A percentile compares a stretch with the other conserved stretches of the same genome.
These are phyloP conservation scores for Lachancea dasiensis DNA, from an alignment of 805 yeast species.

Conservation along the genomic window DNA sequence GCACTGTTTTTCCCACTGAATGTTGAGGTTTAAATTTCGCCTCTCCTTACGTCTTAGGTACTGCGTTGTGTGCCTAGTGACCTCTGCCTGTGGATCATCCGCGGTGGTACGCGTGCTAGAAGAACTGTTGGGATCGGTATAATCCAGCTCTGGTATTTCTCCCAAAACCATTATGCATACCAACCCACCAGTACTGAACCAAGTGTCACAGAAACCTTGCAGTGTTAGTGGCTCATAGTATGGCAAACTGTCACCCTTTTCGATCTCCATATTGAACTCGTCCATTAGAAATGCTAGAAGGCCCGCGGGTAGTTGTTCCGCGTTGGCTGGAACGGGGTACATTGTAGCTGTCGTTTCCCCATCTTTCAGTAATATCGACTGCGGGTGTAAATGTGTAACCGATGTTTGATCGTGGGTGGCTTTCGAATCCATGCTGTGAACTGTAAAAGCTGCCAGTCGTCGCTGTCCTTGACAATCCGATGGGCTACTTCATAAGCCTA, in stretches of 20 bases:
- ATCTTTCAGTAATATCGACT: slow-evolving; percentile 75
- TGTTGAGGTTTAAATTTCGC: slow-evolving; percentile 29
- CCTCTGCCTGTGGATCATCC: slow-evolving; percentile 8
- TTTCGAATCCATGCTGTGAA: slow-evolving; percentile 2
- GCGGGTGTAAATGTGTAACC: slow-evolving; percentile 40
- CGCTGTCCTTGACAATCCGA: no score
- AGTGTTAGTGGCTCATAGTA: slow-evolving; percentile 73
- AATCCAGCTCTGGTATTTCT: slow-evolving; percentile 49
- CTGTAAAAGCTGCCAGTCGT: no score
- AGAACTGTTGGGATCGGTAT: slow-evolving; percentile 17
- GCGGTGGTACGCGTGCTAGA: neutral
- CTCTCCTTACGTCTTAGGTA: slow-evolving; percentile 26
- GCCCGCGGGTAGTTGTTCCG: slow-evolving; percentile 62
- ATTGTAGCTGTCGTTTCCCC: slow-evolving; percentile 91
- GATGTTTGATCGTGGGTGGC: neutral
- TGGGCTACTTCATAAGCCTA: neutral
- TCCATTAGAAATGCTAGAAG: slow-evolving; percentile 77
- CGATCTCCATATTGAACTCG: slow-evolving; percentile 90
- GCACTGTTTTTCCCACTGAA: slow-evolving; percentile 91
- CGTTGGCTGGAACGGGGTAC: slow-evolving; percentile 68
- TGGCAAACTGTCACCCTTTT: slow-evolving; percentile 81
- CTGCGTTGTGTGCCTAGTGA: slow-evolving; percentile 20
- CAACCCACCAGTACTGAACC: slow-evolving; percentile 62
- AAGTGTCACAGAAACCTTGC: slow-evolving; percentile 71
- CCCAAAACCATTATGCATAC: slow-evolving; percentile 62